These are phyloP conservation scores for Trichomonas vaginalis DNA, from an alignment of 208 protist species.

Conservation along the genomic window DNA sequence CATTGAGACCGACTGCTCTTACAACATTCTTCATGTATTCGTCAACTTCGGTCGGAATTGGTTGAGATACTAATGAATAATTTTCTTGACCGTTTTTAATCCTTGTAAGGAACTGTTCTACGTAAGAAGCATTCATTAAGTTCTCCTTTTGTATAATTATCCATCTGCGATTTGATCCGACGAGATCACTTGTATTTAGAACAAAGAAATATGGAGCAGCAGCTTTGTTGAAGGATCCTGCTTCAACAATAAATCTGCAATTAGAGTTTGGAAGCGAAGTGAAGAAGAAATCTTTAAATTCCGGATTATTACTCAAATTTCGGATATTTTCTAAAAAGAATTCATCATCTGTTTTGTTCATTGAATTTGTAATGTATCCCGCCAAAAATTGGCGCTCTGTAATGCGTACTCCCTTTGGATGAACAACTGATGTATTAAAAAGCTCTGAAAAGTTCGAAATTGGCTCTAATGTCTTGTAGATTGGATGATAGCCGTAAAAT, in stretches of 20 bases:
- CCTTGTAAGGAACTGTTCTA: neutral
- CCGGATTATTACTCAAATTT: neutral
- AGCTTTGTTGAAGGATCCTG: neutral
- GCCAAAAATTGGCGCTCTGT: neutral
- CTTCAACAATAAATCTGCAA: neutral
- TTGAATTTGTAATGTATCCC: neutral
- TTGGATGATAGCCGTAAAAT: neutral
- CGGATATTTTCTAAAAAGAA: neutral
- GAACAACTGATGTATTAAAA: neutral
- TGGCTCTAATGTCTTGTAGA: neutral
- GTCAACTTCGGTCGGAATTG: neutral
- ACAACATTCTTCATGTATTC: neutral
- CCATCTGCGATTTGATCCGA: neutral
- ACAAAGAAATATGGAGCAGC: neutral
- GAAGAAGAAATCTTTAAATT: neutral
- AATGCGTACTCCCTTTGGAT: neutral
- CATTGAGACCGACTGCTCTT: neutral
- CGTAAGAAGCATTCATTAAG: neutral
- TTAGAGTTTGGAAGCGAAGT: neutral
- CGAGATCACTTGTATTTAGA: neutral
- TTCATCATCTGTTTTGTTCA: neutral
- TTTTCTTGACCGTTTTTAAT: neutral
- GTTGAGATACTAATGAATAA: neutral
- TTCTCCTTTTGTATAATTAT: neutral
- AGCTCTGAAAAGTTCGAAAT: neutral